Evolutionary conservation across 352 stramenopile genomes (phyloP), one percentile per base, ranked within the genome.

Genomic region (Phytopythium vexans): DNA sequence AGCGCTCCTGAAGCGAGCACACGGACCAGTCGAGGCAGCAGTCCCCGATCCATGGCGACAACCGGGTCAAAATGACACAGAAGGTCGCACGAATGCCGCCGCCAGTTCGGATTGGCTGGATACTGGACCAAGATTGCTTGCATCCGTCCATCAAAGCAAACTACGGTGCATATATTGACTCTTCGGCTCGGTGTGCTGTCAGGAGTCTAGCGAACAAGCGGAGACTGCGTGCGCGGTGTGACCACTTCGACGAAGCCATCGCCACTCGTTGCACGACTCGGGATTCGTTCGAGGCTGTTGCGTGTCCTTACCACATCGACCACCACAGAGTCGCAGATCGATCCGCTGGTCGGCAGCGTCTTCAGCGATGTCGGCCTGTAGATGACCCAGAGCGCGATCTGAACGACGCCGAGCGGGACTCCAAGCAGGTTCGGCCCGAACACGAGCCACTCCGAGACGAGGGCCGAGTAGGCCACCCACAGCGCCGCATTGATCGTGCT

Each of bases 401-500:
- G 68, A 0, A 52, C 40, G 8, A 68, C 35, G n/a, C 46, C 46
- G 10, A 66, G 58, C 0, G 66, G 35, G 33, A 49, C 43, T 2
- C 47, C 58, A 12, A 65, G 50, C 12, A 65, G 48, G 3, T 51
- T 70, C 1, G 64, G 64, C 5, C 38, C 43, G 2, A 73, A 39
- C 12, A 76, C 58, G 37, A 73, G 59, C 15, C 42, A 36, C 40
- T 76, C 56, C 36, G 56, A 44, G 8, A 63, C 43, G 6, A 72
- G 53, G 1, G 58, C n/a, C 1, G 63, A 56, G 44, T 76, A 76
- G 5, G 62, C 40, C 41, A 67, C 56, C 67, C 67, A 76, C 0
- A 61, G 47, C 16, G 56, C 60, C 48, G 69, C 69, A 52, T 59
- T 72, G 43, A 69, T 49, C 16, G 58, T 58, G 16, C 64, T 65